phyloP scores from a whole-genome alignment of 129 eudicot species.

The Artemisia argyi region DNA sequence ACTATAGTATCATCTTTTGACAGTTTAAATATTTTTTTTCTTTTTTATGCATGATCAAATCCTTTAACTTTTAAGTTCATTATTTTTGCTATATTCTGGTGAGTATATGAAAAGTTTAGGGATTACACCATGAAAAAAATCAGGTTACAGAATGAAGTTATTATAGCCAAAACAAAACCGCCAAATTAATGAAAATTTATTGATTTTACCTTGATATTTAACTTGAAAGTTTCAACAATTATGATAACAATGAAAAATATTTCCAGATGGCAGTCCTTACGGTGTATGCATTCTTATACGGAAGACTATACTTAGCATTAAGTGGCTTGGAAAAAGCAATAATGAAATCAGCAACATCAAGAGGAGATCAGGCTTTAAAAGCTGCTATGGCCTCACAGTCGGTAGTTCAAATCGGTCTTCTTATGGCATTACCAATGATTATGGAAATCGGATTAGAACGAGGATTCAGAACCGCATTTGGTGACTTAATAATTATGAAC shows the following conservation, averaged over 20 bases:
- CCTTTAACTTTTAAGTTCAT: too few relatives aligned
- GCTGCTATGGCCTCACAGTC: constrained; percentile 90
- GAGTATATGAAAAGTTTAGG: too few relatives aligned
- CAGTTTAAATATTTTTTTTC: too few relatives aligned
- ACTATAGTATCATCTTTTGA: too few relatives aligned
- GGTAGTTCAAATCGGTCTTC: constrained; percentile 75
- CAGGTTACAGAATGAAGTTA: too few relatives aligned
- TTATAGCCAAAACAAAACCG: too few relatives aligned
- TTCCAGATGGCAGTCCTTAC: constrained; percentile 85
- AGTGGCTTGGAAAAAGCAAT: constrained; percentile 84
- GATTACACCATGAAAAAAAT: too few relatives aligned
- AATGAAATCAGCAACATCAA: constrained; percentile 16
- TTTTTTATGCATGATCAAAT: too few relatives aligned
- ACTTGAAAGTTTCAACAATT: neutral
- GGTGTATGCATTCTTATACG: constrained; percentile 83
- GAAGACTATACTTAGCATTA: constrained; percentile 85
- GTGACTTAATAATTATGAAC: constrained; percentile 83
- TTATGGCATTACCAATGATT: constrained; percentile 94
- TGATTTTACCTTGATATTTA: too few relatives aligned
- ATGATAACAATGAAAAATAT: neutral
- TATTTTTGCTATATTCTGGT: too few relatives aligned
- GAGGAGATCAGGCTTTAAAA: constrained; percentile 41
- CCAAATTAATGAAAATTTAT: too few relatives aligned
- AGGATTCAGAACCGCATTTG: constrained; percentile 81
- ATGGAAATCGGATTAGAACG: constrained; percentile 89